phyloP scores from a whole-genome alignment of 768 basidiomycete genomes.

The Amanita exitialis region DNA sequence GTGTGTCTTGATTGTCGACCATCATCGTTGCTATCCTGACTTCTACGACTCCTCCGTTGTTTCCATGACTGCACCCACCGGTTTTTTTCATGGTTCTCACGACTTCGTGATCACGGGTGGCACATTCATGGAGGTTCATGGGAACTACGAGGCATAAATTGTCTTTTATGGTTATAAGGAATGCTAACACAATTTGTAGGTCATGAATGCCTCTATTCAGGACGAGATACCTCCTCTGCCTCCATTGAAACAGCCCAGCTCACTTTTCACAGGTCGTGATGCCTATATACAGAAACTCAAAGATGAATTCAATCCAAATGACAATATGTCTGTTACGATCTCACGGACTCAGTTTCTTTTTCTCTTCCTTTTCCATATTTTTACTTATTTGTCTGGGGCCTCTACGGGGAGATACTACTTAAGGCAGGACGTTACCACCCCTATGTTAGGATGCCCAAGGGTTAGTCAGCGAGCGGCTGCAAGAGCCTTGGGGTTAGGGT shows the following conservation, averaged over 20 bases:
- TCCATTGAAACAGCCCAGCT: conserved; percentile 2
- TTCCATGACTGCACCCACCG: not conserved
- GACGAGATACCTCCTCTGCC: not conserved
- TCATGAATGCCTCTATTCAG: not conserved
- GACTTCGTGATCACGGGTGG: not conserved
- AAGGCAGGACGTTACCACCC: too few relatives aligned
- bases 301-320: conserved; percentile 5
- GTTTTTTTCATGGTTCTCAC: not conserved
- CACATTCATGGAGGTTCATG: not conserved
- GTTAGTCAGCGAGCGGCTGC: too few relatives aligned
- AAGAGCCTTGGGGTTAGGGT: too few relatives aligned
- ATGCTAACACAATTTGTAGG: not conserved
- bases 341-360: too few relatives aligned
- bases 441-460: too few relatives aligned
- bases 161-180: not conserved
- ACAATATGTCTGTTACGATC: too few relatives aligned
- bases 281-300: conserved; percentile 6
- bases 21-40: not conserved
- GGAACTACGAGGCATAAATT: not conserved
- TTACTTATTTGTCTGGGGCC: too few relatives aligned
- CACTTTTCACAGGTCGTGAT: conserved; percentile 10
- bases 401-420: too few relatives aligned
- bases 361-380: too few relatives aligned
- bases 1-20: not conserved
- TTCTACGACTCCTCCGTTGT: not conserved